A percentile compares a stretch with the other conserved stretches of the same genome.
Evolutionary conservation across 2,329 filamentous ascomycete species (phyloP).

Genomic region (Onygena corvina): DNA sequence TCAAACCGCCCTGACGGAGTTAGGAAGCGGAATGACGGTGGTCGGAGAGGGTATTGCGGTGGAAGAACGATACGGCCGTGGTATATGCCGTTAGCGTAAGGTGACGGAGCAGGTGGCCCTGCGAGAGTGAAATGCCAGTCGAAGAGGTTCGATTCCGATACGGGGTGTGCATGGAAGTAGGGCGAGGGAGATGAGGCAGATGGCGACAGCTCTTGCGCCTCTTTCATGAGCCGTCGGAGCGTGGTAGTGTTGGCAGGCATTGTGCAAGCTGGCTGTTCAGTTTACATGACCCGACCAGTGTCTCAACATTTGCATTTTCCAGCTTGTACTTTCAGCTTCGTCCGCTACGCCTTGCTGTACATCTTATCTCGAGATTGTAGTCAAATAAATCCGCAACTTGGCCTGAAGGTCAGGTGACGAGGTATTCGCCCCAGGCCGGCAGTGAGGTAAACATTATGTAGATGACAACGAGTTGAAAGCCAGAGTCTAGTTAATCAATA

Average conservation of each 20-base stretch:
- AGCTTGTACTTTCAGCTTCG: background rate
- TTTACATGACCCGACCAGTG: background rate
- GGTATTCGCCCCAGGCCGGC: no score
- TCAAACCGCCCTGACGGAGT: conserved; percentile 90
- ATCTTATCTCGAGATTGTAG: background rate
- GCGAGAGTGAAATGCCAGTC: conserved; percentile 99
- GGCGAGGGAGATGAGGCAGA: conserved; percentile 62
- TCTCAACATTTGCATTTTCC: background rate
- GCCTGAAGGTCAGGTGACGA: background rate
- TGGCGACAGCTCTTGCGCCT: conserved; percentile 73
- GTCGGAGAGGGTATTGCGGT: conserved; percentile 76
- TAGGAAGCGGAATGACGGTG: conserved; percentile 88
- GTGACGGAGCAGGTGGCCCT: conserved; percentile 66
- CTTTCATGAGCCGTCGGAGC: conserved; percentile 48
- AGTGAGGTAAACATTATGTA: no score
- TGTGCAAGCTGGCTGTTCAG: background rate
- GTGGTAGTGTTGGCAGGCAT: conserved; percentile 23
- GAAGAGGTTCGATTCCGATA: conserved; percentile 76
- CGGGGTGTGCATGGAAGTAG: conserved; percentile 71
- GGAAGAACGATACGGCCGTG: conserved; percentile 91
- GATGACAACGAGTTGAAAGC: background rate
- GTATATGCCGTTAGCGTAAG: conserved; percentile 73
- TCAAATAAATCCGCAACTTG: background rate
- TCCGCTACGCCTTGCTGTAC: background rate
- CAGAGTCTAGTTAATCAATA: no score